These are phyloP conservation scores for Styphnolobium japonicum DNA, from an alignment of 306 rosid species.

Conservation along the genomic window DNA sequence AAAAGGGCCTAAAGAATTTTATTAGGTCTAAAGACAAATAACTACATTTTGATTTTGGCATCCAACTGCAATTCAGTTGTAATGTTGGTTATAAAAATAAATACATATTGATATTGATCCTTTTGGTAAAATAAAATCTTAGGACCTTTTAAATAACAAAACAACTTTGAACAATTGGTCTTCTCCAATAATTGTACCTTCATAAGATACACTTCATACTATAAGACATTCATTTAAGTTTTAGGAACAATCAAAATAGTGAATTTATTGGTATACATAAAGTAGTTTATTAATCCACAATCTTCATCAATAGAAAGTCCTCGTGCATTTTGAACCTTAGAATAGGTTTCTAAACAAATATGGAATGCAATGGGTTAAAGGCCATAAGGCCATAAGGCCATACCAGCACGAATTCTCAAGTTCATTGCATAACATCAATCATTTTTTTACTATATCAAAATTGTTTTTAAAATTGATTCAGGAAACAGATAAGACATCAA, in stretches of 20 bases:
- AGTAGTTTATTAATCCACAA: neutral
- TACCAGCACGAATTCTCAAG: neutral
- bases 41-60: neutral
- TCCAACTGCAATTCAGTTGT: neutral
- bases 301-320: neutral
- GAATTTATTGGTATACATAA: neutral
- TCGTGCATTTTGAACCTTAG: neutral
- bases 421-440: neutral
- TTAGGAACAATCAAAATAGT: neutral
- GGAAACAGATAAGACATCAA: neutral
- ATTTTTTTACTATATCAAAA: neutral
- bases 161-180: neutral
- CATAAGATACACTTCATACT: neutral
- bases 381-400: no score
- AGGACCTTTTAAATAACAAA: neutral
- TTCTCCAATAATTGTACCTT: neutral
- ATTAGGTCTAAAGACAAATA: neutral
- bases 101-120: neutral
- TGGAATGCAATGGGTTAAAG: neutral
- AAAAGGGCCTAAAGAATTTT: slow-evolving; percentile 12
- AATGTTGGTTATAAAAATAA: neutral
- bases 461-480: neutral
- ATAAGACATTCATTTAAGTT: neutral
- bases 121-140: neutral
- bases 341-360: neutral